Evolutionary conservation across 2,329 filamentous ascomycete genomes (phyloP), one percentile per base, ranked within the genome.

Genomic region (Fusarium sarcochroum): DNA sequence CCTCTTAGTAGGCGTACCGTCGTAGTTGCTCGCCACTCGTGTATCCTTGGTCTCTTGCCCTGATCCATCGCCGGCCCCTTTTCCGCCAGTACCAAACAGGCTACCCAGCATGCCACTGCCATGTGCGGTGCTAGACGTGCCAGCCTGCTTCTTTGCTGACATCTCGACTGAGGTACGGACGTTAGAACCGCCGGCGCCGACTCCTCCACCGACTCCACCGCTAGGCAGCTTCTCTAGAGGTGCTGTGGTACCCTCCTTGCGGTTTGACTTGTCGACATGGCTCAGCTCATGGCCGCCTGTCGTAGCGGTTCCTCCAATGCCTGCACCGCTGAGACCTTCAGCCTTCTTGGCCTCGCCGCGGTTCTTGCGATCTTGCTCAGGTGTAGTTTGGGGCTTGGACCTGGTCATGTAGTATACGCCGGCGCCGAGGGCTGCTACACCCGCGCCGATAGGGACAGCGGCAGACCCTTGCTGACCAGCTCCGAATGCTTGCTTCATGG

Each of bases 201-300:
- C 60, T 4, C 78, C 77, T 2, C 78, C 78, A 0, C 77, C 77
- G 2, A 78, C 73, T 7, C 76, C 74, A 1, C 78, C 78, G 1
- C 75, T 71, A 7, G 78, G 77, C 1, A 80, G 71, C 60, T 78
- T 71, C n/a, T 79, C 76, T 23, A 15, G 58, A 23, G 58, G 41
- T n/a, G 59, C 68, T 6, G 76, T 72, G 4, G 72, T 74, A n/a
- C 67, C 25, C 7, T 70, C 63, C 7, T 54, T 70, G 30, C 66
- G 67, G 6, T 70, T 42, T 2, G 69, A 62, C n/a, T n/a, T n/a
- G 58, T 73, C 67, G 18, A 46, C 60, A 35, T 63, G 61, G 30
- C 74, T 70, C 17, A 74, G 59, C 62, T 78, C 77, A 23, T 76
- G 71, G 18, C 76, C 76, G 13, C 78, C 77, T 1, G 77, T 74